Evolutionary conservation across 1,139 yeast genomes (phyloP), one percentile per base, ranked within the genome.

Genomic region (Meyerozyma guilliermondii): DNA sequence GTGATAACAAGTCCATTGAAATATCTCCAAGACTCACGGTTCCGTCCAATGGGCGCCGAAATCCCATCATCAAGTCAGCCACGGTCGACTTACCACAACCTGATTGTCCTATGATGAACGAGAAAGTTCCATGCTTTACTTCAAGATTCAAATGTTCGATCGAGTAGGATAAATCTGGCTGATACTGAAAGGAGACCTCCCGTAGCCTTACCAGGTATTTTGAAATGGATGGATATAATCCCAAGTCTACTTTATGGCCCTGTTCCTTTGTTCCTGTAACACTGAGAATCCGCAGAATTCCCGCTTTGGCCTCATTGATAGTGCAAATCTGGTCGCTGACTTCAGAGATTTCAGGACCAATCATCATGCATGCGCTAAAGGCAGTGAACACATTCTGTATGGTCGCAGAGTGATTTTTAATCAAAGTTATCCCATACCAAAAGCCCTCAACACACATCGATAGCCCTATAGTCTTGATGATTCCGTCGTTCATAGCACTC

Each of bases 31-130:
- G n/a, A 11, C 24, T 9, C 3, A 33, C 24, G 4, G n/a, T 11
- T 1, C 14, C 7, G 0, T 58, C 46, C 5, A 58, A 50, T 1
- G 72, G 65, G 0, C 59, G 48, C 50, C 89, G 88, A 34, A 87
- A 71, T 26, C 76, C 76, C 46, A 84, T 58, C 2, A 92, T 54
- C 4, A 92, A 59, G 38, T 76, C 76, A 0, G 85, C 78, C 9
- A 92, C 49, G 0, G 98, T 86, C 0, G 97, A 88, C 58, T 92
- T 92, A 0, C 98, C 98, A 0, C 92, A 81, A 0, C 98, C 98
- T 0, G 97, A 88, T 47, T 74, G 72, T 0, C 98, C 98, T 39
- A 92, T 76, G 1, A 92, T 60, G 53, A 78, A 91, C 3, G 82
- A 80, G 16, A 78, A 57, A 33, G 66, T 53, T 1, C 77, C 74